Percentiles rank a stretch among this genome's conserved stretches.
phyloP scores from a whole-genome alignment of 2,329 filamentous ascomycete species.

The Trichophyton schoenleinii region DNA sequence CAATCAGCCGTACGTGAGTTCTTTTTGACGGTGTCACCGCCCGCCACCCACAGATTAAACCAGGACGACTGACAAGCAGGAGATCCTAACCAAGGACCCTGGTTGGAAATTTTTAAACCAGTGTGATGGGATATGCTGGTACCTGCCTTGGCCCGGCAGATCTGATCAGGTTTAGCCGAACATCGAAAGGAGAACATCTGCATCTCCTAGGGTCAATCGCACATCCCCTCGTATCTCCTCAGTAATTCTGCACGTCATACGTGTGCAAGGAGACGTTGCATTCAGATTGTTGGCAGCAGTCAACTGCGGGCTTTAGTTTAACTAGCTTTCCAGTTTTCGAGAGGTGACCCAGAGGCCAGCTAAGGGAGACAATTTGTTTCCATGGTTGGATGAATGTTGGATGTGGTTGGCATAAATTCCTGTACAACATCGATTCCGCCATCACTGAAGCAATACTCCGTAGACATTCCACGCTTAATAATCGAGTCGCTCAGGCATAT shows the following conservation, averaged over 20 bases:
- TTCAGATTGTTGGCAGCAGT: not conserved
- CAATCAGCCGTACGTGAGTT: not conserved
- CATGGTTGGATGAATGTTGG: not conserved
- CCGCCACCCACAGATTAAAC: not conserved
- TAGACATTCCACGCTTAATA: not conserved
- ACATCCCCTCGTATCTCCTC: not conserved
- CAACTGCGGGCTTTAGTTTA: not conserved
- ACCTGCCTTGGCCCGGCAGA: not conserved
- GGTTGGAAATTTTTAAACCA: not conserved
- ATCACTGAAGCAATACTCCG: not conserved
- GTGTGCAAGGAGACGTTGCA: not conserved
- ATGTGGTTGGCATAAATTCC: not conserved
- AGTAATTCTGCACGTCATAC: not conserved
- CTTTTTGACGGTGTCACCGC: constrained; percentile 2
- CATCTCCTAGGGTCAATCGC: not conserved
- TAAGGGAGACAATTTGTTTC: not conserved
- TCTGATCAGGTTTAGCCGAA: not conserved
- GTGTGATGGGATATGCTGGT: not conserved
- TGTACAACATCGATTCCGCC: not conserved
- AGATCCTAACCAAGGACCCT: not conserved
- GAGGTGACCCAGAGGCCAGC: not conserved
- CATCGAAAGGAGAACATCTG: not conserved
- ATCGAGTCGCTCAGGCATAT: not conserved
- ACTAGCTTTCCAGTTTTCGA: not conserved
- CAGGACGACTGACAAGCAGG: not conserved